Base-by-base conservation (phyloP, 768 basidiomycete species). In the Myochromella boudieri region DNA sequence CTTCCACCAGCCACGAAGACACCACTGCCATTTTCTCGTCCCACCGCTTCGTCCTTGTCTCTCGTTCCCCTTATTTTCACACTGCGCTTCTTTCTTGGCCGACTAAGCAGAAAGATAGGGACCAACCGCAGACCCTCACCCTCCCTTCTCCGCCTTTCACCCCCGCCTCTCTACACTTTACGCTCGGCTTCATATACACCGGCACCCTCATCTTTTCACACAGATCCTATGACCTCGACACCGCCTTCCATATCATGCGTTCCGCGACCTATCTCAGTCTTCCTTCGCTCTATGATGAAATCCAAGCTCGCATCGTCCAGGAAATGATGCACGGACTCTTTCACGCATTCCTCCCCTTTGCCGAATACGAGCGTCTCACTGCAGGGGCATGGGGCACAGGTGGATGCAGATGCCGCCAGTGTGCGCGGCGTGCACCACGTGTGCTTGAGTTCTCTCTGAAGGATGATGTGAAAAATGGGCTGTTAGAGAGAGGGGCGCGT, bases 111-210 rank as follows among this genome's bases (percentile, higher is more conserved):
- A n/a, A n/a, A n/a, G n/a, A n/a, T n/a, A n/a, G n/a, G n/a, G 64
- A 52, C 37, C 82, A 84, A 46, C 78, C 78, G 0, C 64, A 81
- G 0, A 82, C 78, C 0, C 67, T 97, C 9, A 81, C 75, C 0
- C 78, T 97, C 4, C 91, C 91, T 1, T 91, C 87, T 0, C 94
- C 95, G 0, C 94, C 95, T 0, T 98, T 98, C 67, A 95, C 95
- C 0, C 91, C 95, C 0, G 88, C 95, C 1, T 90, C 93, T 0
- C 75, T 97, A 4, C 91, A 95, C 62, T 97, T 97, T 63, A 91
- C 91, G 29, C 79, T 97, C 37, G 93, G 93, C 3, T 97, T 87
- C 68, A 82, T 98, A 37, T 98, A 98, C 60, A 91, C 93, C 4
- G 97, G 95, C 33, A 95, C 93, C 3, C 85, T 98, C 36, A 75